Evolutionary conservation across 2,329 filamentous ascomycete genomes (phyloP), one percentile per base, ranked within the genome.

Genomic region (Monosporascus sp.): DNA sequence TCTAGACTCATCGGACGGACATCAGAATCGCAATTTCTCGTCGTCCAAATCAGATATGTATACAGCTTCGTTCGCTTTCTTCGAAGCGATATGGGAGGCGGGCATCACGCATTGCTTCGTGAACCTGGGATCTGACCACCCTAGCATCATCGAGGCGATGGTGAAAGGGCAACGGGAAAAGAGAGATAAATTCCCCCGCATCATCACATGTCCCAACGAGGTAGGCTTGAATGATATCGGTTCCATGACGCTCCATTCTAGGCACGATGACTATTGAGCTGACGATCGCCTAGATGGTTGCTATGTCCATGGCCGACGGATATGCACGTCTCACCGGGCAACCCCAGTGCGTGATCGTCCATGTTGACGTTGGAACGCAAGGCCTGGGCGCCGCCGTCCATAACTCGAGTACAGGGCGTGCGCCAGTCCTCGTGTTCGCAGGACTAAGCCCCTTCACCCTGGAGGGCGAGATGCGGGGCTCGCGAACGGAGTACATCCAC

Each of bases 311-410:
- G 86, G 89, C 89, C 15, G 89, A 93, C 67, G 89, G 89, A 50
- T 91, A 89, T 64, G 88, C 89, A 38, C 80, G 87, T 31, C 70
- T 89, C 38, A 89, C 85, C 6, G 82, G 82, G 50, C 82, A 87
- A 60, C 86, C 88, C 0, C 88, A 92, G 70, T 86, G 82, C 55
- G 88, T 92, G 14, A 87, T 92, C 57, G 81, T 92, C 2, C 88
- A 92, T 63, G 88, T 92, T 53, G 88, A 93, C 61, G 88, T 92
- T 18, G 89, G 89, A 25, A 93, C 89, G 0, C 89, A 92, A 68
- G 88, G 85, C 7, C 78, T 93, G 1, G 88, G 83, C 25, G 87
- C 87, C 3, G 89, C 88, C 1, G 83, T 93, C 1, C 89, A 93
- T 72, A 93, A 93, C 62, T 86, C 89, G 14, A 88, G 85, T 1